phyloP scores from a whole-genome alignment of 179 eudicot species.

The Amaranthus tricolor region DNA sequence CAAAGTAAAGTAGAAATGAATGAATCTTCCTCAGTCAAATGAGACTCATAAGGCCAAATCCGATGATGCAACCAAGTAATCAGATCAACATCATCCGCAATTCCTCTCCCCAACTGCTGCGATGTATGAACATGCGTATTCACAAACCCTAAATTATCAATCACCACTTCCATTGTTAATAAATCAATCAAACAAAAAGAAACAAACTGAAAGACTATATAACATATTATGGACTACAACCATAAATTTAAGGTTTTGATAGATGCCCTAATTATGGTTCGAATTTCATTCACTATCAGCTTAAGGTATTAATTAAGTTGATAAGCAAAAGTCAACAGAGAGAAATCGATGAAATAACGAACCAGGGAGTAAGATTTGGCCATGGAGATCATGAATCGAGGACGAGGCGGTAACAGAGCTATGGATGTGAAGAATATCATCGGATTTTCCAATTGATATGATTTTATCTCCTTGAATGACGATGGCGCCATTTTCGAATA shows the following conservation, averaged over 20 bases:
- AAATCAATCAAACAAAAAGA: not conserved
- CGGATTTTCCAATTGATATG: conserved; percentile 60
- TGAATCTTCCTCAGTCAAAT: conserved; percentile 74
- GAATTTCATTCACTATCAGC: no score
- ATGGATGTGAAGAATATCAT: conserved; percentile 35
- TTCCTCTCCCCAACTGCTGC: conserved; percentile 83
- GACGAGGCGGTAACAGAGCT: conserved; percentile 27
- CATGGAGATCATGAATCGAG: conserved; percentile 45
- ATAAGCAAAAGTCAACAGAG: not conserved
- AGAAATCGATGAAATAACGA: not conserved
- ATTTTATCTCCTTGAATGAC: conserved; percentile 50
- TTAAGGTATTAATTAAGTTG: not conserved
- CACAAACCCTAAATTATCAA: conserved; percentile 42
- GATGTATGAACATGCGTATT: conserved; percentile 95
- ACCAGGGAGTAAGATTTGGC: conserved; percentile 71
- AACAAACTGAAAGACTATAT: not conserved
- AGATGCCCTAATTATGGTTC: no score
- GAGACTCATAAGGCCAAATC: conserved; percentile 90
- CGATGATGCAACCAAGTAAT: conserved; percentile 83
- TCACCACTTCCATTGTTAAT: not conserved
- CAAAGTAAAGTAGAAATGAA: conserved; percentile 81
- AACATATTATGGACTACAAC: no score
- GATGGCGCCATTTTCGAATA: conserved; percentile 58
- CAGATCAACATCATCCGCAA: conserved; percentile 88
- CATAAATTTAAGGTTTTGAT: no score